Conservation (phyloP, 1,284 basidiomycete species). For the Leccinum olivaceoglutinosum region DNA sequence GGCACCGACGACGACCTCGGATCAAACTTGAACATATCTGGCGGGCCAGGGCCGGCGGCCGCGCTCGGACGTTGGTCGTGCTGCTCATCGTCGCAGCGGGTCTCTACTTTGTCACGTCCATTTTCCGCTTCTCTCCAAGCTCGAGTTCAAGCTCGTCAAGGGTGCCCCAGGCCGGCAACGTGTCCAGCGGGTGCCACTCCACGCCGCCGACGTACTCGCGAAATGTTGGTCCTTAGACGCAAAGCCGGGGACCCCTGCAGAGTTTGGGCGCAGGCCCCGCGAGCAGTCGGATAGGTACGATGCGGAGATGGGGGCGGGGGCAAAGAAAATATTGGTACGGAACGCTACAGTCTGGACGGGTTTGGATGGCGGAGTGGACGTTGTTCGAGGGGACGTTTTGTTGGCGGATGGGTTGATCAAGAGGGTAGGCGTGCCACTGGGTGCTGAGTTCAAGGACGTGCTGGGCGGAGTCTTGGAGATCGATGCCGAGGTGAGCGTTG, state of each 20-base stretch:
- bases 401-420: conserved; percentile 51
- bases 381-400: conserved; percentile 54
- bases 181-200: conserved; percentile 16
- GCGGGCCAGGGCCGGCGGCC: not conserved
- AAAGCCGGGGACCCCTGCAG: conserved; percentile 42
- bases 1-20: not conserved
- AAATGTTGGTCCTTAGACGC: conserved; percentile 24
- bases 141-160: not conserved
- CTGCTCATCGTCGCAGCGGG: not conserved
- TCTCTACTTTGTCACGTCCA: not conserved
- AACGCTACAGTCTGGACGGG: conserved; percentile 87
- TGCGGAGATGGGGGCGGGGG: conserved; percentile 37
- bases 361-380: conserved; percentile 49
- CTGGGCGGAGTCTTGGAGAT: conserved; percentile 9
- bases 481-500: conserved; percentile 21
- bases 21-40: not conserved
- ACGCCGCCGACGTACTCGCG: conserved; percentile 17
- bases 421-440: conserved; percentile 23
- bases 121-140: not conserved
- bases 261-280: conserved; percentile 43
- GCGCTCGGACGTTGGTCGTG: not conserved
- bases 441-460: not conserved
- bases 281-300: conserved; percentile 64
- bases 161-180: not conserved
- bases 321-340: conserved; percentile 41